Base-by-base conservation (phyloP, 305 asterid species). In the Fraxinus paxiana region DNA sequence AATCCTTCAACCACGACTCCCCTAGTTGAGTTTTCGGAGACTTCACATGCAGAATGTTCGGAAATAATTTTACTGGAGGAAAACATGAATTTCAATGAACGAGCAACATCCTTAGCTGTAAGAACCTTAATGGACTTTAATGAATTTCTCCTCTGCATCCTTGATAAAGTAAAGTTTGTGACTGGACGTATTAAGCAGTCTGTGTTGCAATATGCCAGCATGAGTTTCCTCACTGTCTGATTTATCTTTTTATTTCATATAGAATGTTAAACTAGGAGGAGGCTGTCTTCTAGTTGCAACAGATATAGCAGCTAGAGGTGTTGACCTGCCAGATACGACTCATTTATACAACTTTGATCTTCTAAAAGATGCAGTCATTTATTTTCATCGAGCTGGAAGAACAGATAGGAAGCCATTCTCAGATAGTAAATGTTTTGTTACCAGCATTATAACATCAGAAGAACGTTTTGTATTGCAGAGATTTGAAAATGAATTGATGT, bases 321-420 rank as follows among this genome's bases (percentile, higher is more conserved):
- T 93, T 77, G 99, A 95, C 87, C 89, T 93, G 59, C 98, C 98
- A 2, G 95, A 92, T 83, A 92, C 96, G 37, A 92, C 98, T 63
- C 97, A 93, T 82, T 89, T 95, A 74, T 95, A 95, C 90, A 93
- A 95, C 90, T 90, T 95, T 83, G 96, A 92, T 85, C 92, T 91
- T 79, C 97, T 97, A 72, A 92, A 88, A 86, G 95, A 92, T 89
- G 99, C 96, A 17, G 84, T 90, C 41, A 87, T 80, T 83, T 95
- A 95, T 84, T 97, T 95, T 82, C 99, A 93, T 84, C 93, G 96
- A 65, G 99, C 98, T 43, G 99, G 99, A 85, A 87, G 98, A 83
- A 88, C 98, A 33, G 96, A 97, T 84, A 88, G 99, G 88, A 95
- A 91, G 88, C 99, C 98, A 71, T 95, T 93, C 86, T 92, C 97